Percentiles rank a stretch among this genome's conserved stretches.
Conservation (phyloP, 176 grass and related monocot genomes). For the Stipa capillata region DNA sequence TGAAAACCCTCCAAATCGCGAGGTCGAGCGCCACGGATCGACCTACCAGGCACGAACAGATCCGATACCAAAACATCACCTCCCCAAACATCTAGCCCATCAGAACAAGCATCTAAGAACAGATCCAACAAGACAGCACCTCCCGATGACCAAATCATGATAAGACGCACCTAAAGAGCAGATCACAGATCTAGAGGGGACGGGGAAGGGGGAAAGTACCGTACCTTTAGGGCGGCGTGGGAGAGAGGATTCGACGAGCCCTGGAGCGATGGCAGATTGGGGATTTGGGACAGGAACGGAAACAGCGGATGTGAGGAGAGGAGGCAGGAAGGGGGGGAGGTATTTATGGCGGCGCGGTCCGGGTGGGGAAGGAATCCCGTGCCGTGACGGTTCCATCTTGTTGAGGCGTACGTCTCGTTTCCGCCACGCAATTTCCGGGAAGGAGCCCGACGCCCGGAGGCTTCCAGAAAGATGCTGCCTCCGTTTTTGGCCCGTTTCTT, state of each 20-base stretch:
- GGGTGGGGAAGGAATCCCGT: background rate
- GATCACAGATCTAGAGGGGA: background rate
- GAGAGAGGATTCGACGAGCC: background rate
- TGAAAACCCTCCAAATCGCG: background rate
- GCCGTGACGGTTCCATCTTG: constrained; percentile 20
- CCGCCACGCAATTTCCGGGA: background rate
- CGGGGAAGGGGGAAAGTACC: background rate
- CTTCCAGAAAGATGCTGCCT: background rate
- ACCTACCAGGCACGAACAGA: background rate
- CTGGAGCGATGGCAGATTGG: background rate
- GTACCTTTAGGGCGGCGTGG: constrained; percentile 14
- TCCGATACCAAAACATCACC: background rate
- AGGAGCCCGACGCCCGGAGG: background rate
- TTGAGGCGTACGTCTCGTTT: too few species aligned
- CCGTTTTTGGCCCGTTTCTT: too few species aligned
- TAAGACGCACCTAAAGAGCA: too few species aligned
- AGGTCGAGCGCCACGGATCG: background rate
- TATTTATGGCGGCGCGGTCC: background rate
- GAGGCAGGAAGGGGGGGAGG: background rate
- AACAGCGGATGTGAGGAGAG: background rate
- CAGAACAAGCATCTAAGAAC: background rate
- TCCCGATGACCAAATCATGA: too few species aligned
- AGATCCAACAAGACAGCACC: too few species aligned
- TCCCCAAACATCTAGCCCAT: background rate
- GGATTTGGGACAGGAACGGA: background rate